These are phyloP conservation scores for Pseudomonodictys pantanalensis DNA, from an alignment of 495 filamentous ascomycete genomes.

Conservation along the genomic window DNA sequence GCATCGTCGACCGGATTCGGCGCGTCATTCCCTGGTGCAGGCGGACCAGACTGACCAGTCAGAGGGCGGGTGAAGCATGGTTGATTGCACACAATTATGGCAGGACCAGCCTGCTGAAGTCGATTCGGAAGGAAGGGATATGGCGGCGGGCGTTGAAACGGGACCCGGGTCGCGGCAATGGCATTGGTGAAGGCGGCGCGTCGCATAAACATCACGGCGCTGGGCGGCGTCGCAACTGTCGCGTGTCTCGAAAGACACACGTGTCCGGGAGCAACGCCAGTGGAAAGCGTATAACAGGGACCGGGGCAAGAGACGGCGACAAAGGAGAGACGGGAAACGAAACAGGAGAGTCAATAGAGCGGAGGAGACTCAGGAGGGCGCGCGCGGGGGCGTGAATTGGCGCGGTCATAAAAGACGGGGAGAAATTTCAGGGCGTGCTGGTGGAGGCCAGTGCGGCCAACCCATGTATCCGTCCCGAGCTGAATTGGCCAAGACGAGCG, in stretches of 20 bases:
- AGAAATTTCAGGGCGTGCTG: constrained; percentile 6
- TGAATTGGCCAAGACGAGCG: too few relatives aligned
- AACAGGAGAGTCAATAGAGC: neutral
- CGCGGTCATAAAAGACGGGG: neutral
- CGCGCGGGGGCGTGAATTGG: neutral
- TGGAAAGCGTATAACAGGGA: neutral
- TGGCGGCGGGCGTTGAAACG: constrained; percentile 9
- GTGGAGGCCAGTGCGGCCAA: constrained; percentile 5
- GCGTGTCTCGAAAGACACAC: neutral
- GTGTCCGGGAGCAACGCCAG: neutral
- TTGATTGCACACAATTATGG: neutral
- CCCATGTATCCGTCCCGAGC: too few relatives aligned
- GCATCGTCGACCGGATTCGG: constrained; percentile 33
- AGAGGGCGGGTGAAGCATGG: neutral
- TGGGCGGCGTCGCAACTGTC: constrained; percentile 12
- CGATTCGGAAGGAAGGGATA: neutral
- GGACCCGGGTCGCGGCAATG: constrained; percentile 1
- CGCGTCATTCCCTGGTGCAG: constrained; percentile 28
- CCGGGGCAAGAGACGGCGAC: neutral
- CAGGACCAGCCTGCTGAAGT: constrained; percentile 13
- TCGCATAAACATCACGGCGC: constrained; percentile 17
- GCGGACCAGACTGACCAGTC: constrained; percentile 27
- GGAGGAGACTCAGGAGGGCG: neutral
- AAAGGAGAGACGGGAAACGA: neutral
- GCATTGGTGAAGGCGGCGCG: neutral